A percentile compares a stretch with the other conserved stretches of the same genome.
phyloP scores from a whole-genome alignment of 116 monocot genomes.

The Phalaenopsis hybrid region DNA sequence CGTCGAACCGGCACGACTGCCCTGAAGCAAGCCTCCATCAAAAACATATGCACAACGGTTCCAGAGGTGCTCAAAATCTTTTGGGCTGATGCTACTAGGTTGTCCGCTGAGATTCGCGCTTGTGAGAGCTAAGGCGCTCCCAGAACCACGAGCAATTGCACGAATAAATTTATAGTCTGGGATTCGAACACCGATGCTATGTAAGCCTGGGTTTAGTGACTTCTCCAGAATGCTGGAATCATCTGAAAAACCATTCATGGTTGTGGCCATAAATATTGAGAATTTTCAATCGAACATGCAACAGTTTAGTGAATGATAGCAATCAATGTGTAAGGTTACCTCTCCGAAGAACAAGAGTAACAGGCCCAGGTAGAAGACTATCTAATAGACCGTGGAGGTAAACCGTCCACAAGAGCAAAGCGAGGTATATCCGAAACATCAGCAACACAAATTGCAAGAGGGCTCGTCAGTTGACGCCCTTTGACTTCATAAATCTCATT shows the following conservation, averaged over 20 bases:
- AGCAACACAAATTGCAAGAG: conserved; percentile 89
- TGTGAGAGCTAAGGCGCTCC: conserved; percentile 86
- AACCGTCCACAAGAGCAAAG: conserved; percentile 52
- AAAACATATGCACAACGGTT: conserved; percentile 60
- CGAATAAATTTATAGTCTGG: conserved; percentile 77
- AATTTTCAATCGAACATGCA: background rate
- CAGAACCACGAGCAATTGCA: conserved; percentile 55
- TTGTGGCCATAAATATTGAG: background rate
- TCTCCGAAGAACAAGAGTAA: conserved; percentile 75
- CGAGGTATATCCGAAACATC: conserved; percentile 81
- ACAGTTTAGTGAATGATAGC: background rate
- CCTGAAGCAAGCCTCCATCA: conserved; percentile 69
- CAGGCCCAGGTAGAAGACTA: conserved; percentile 82
- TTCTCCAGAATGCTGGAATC: conserved; percentile 62
- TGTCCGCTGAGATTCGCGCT: conserved; percentile 87
- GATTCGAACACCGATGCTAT: conserved; percentile 84
- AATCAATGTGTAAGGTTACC: conserved; percentile 26
- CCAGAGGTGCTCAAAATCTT: conserved; percentile 83
- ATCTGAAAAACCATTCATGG: conserved; percentile 33
- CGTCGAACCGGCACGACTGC: conserved; percentile 85
- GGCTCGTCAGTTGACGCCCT: conserved; percentile 69
- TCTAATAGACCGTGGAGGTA: conserved; percentile 71
- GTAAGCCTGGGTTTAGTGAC: conserved; percentile 75
- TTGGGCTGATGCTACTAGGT: conserved; percentile 61
- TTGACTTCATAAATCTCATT: conserved; percentile 81